These are phyloP conservation scores for Cladosporium velox DNA, from an alignment of 2,329 filamentous ascomycete species.

Conservation along the genomic window DNA sequence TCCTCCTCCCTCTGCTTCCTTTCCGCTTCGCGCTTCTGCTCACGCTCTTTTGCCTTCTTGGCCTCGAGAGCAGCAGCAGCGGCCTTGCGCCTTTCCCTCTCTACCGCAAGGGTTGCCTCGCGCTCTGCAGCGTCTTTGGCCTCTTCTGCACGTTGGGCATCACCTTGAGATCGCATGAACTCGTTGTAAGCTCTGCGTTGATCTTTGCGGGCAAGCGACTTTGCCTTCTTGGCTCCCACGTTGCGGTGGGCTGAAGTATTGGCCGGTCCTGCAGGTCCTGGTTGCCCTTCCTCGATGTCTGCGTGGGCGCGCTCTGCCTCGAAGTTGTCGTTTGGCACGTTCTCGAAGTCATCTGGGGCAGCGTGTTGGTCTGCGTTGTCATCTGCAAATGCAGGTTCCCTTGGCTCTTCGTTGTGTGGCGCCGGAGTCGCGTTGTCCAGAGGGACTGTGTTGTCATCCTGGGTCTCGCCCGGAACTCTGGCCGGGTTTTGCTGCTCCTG, in stretches of 20 bases:
- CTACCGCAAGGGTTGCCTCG: conserved; percentile 44
- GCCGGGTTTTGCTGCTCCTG: conserved; percentile 27
- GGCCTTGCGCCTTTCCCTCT: conserved; percentile 44
- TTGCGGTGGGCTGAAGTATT: conserved; percentile 27
- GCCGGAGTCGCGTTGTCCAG: not conserved
- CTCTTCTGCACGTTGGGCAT: conserved; percentile 46
- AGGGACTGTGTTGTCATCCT: not conserved
- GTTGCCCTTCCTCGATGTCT: conserved; percentile 23
- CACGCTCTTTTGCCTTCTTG: conserved; percentile 43
- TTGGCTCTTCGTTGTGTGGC: not conserved
- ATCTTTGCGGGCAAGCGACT: conserved; percentile 49
- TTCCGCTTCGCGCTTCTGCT: conserved; percentile 42
- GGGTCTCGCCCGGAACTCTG: not conserved
- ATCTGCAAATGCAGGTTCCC: conserved; percentile 19
- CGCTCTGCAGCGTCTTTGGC: conserved; percentile 48
- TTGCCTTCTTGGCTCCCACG: conserved; percentile 54
- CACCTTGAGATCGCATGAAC: conserved; percentile 51
- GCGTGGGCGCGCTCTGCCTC: conserved; percentile 9
- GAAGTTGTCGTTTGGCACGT: conserved; percentile 21
- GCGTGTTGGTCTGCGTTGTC: conserved; percentile 14
- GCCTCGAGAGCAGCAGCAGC: conserved; percentile 48
- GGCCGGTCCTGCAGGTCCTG: conserved; percentile 38
- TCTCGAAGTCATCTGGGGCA: conserved; percentile 1
- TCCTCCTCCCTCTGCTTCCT: conserved; percentile 42
- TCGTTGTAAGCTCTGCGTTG: conserved; percentile 51